phyloP scores from a whole-genome alignment of 179 eudicot species.

The Actinidia arguta region DNA sequence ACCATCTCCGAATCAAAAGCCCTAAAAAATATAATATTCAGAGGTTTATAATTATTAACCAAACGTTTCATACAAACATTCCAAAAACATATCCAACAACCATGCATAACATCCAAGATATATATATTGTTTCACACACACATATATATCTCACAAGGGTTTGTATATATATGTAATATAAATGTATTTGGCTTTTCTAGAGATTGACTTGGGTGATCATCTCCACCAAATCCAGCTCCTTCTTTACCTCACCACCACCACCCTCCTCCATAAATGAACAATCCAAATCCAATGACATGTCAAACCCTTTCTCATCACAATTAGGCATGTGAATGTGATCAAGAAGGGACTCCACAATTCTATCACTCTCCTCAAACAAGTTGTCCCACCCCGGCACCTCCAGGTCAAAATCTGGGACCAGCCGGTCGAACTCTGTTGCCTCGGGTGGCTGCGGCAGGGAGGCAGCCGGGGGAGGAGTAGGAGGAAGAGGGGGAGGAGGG shows the following conservation, averaged over 20 bases:
- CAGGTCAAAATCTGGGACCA: slow-evolving; percentile 42
- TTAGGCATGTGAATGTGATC: slow-evolving; percentile 38
- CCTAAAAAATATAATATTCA: too few relatives aligned
- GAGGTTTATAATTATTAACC: background rate
- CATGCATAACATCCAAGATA: background rate
- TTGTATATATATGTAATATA: background rate
- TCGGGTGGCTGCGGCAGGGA: background rate
- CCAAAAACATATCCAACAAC: background rate
- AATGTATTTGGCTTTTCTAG: background rate
- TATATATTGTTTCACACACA: background rate
- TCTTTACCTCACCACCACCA: slow-evolving; percentile 55
- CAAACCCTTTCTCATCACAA: slow-evolving; percentile 21
- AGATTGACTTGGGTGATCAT: slow-evolving; percentile 61
- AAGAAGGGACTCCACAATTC: slow-evolving; percentile 48
- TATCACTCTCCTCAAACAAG: slow-evolving; percentile 53
- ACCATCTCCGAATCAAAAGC: too few relatives aligned
- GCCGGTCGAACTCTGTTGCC: slow-evolving; percentile 15
- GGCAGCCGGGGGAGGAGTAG: background rate
- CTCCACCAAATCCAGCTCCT: slow-evolving; percentile 77
- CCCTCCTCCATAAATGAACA: slow-evolving; percentile 41
- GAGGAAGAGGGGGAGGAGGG: background rate
- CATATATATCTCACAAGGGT: background rate
- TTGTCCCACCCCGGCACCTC: slow-evolving; percentile 58
- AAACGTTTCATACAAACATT: slow-evolving; percentile 15
- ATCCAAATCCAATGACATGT: slow-evolving; percentile 25